Conservation (phyloP, 2,329 filamentous ascomycete genomes). For the Colletotrichum truncatum region DNA sequence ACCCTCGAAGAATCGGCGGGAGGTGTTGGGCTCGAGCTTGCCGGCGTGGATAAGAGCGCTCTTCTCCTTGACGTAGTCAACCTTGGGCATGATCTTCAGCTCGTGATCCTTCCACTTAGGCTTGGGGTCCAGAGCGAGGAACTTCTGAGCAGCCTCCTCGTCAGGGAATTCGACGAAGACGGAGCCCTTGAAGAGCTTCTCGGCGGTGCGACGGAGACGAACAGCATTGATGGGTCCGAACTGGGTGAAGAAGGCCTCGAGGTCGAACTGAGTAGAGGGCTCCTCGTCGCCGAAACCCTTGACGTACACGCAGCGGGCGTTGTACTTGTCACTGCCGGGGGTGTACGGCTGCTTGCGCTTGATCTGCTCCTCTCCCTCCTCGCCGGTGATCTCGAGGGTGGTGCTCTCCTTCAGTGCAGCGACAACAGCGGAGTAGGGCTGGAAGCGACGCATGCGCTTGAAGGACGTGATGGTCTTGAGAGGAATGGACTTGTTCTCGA, state of each 20-base stretch:
- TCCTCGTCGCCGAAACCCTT: constrained; percentile 93
- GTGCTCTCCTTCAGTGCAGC: constrained; percentile 83
- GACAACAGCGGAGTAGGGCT: constrained; percentile 85
- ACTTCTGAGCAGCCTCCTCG: constrained; percentile 81
- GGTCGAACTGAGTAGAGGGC: constrained; percentile 88
- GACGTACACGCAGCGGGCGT: constrained; percentile 83
- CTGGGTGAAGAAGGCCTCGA: constrained; percentile 89
- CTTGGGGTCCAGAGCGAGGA: constrained; percentile 81
- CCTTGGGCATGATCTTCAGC: constrained; percentile 87
- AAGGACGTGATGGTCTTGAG: constrained; percentile 84
- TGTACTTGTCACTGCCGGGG: constrained; percentile 70
- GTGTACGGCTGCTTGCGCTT: constrained; percentile 79
- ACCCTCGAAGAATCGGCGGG: constrained; percentile 60
- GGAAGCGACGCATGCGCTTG: constrained; percentile 96
- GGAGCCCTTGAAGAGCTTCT: constrained; percentile 90
- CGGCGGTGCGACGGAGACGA: constrained; percentile 81
- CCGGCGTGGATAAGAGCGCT: constrained; percentile 76
- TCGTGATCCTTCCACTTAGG: constrained; percentile 86
- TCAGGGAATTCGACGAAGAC: constrained; percentile 93
- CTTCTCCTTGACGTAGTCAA: constrained; percentile 85
- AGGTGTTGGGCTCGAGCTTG: constrained; percentile 68
- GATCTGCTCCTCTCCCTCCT: constrained; percentile 75
- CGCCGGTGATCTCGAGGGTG: constrained; percentile 76
- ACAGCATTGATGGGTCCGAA: constrained; percentile 84
- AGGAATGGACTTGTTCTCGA: constrained; percentile 82